A percentile compares a stretch with the other conserved stretches of the same genome.
Conservation (phyloP, 2,329 filamentous ascomycete species). For the Apiospora pterosperma region DNA sequence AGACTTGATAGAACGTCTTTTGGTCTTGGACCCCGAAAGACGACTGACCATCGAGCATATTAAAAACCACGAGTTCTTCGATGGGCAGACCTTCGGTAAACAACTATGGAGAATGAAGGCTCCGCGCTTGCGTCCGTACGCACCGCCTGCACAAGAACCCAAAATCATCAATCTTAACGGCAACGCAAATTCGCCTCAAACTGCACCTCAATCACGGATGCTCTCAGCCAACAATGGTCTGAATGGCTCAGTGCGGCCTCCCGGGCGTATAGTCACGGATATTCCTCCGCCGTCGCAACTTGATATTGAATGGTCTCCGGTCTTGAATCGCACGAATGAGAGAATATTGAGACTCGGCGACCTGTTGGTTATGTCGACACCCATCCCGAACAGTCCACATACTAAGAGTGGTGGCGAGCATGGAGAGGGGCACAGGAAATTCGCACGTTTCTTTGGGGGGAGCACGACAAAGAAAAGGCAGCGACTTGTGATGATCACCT, state of each 20-base stretch:
- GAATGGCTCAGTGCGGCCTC: constrained; percentile 54
- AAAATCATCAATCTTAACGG: constrained; percentile 72
- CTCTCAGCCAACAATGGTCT: constrained; percentile 32
- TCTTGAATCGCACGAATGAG: constrained; percentile 86
- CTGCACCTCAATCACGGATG: constrained; percentile 21
- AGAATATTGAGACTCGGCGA: constrained; percentile 93
- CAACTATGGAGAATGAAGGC: constrained; percentile 86
- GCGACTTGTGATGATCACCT: constrained; percentile 91
- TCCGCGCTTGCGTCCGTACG: constrained; percentile 79
- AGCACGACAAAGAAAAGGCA: constrained; percentile 90
- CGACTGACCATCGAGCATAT: constrained; percentile 92
- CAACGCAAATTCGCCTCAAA: constrained; percentile 29
- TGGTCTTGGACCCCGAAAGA: constrained; percentile 83
- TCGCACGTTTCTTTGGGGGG: constrained; percentile 90
- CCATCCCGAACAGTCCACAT: constrained; percentile 70
- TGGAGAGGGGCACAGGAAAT: constrained; percentile 76
- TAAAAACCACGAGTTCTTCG: constrained; percentile 94
- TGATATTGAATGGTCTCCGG: constrained; percentile 97
- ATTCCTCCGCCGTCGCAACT: constrained; percentile 93
- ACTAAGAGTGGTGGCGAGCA: constrained; percentile 64
- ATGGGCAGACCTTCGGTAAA: constrained; percentile 80
- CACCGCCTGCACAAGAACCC: constrained; percentile 72
- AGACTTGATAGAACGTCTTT: constrained; percentile 83
- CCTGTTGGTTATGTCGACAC: constrained; percentile 76
- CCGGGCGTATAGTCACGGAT: constrained; percentile 86